These are phyloP conservation scores for Hanseniaspora nectarophila DNA, from an alignment of 805 yeast species.

Conservation along the genomic window DNA sequence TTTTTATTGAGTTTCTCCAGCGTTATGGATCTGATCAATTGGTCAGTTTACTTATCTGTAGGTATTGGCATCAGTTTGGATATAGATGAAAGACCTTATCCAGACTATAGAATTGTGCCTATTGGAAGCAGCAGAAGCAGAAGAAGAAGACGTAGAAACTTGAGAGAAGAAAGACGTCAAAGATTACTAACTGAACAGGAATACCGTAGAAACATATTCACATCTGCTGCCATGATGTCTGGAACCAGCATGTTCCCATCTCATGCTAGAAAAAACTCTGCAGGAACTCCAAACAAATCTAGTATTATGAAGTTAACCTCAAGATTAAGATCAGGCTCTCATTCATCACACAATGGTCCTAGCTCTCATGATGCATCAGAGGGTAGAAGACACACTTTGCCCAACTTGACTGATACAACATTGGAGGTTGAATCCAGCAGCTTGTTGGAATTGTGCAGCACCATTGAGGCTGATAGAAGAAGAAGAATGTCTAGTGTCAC, in stretches of 20 bases:
- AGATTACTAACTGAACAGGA: not conserved
- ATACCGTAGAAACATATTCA: not conserved
- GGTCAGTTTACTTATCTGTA: constrained; percentile 61
- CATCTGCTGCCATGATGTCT: not conserved
- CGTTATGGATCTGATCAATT: constrained; percentile 57
- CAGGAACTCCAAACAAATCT: not conserved
- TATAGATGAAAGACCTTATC: constrained; percentile 55
- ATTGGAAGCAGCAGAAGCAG: constrained; percentile 47
- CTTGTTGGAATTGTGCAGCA: constrained; percentile 6
- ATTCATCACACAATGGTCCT: not conserved
- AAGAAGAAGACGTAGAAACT: constrained; percentile 18
- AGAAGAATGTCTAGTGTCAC: constrained; percentile 11
- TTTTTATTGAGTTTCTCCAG: constrained; percentile 52
- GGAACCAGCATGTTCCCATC: not conserved
- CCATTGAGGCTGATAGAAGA: constrained; percentile 14
- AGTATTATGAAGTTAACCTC: constrained; percentile 7
- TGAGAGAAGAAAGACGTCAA: constrained; percentile 12
- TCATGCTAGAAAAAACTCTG: not conserved
- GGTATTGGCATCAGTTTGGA: constrained; percentile 78
- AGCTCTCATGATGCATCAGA: not conserved
- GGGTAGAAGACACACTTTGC: constrained; percentile 5
- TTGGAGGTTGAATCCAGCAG: constrained; percentile 9
- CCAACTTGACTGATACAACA: not conserved
- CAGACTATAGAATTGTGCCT: constrained; percentile 71
- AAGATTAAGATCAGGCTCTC: constrained; percentile 8